Base-by-base conservation (phyloP, 345 rosid genomes). In the Citrus medica region DNA sequence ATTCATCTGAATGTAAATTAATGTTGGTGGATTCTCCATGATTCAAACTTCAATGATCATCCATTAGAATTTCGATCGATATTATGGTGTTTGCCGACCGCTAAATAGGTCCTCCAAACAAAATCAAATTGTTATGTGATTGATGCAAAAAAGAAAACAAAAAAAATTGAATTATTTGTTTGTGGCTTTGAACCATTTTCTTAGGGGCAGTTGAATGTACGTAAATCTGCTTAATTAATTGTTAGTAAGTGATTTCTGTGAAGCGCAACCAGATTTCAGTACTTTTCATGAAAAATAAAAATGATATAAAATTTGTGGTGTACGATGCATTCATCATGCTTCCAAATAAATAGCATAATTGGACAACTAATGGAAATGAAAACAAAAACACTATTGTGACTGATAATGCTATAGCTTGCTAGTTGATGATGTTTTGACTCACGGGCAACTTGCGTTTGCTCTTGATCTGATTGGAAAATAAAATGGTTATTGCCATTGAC, bases 391-490 rank as follows among this genome's bases (percentile, higher is more conserved):
- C 71, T 7, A 46, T 10, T 61, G 28, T 4, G 0, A 35, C 22
- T 64, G 42, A 64, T 32, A 17, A 12, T 51, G 22, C 14, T 27
- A 40, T 51, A 46, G 22, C 71, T 16, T 5, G 60, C 19, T 55
- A 19, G 28, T 21, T 32, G 75, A 71, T 56, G 48, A 55, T 56
- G 48, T 58, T n/a, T 35, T 22, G 32, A 58, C 51, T 56, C 76
- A 72, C 76, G 65, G 53, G 65, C 76, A 33, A 30, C 76, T 72
- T 72, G 76, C 53, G 12, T 72, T 72, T 35, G 48, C 48, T 35
- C 24, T 70, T 70, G 22, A 53, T 33, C 38, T 28, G 19, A 42
- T 5, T 22, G 22, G 24, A 25, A 25, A 48, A 16, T 38, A 56
- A 32, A 71, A 72, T 1, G 65, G 0, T 17, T 4, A 2, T 22